Evolutionary conservation across 805 yeast genomes (phyloP).

Genomic region (Hanseniaspora pseudoguilliermondii): DNA sequence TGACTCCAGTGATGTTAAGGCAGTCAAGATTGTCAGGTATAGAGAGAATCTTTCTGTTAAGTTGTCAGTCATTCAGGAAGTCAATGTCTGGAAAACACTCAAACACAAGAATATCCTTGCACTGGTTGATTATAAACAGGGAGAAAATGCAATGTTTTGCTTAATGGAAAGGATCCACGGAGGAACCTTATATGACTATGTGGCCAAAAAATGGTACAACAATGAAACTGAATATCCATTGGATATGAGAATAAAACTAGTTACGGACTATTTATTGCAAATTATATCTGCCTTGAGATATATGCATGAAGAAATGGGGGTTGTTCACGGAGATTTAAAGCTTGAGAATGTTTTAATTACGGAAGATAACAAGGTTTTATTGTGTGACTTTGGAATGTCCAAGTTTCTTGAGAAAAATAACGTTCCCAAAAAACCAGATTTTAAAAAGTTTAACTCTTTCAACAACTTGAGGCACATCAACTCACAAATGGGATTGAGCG

Average conservation of each 20-base stretch:
- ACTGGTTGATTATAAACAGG: constrained; percentile 48
- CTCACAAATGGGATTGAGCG: neutral
- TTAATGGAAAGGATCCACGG: constrained; percentile 55
- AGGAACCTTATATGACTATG: constrained; percentile 72
- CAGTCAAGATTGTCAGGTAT: constrained; percentile 52
- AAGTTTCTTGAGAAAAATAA: neutral
- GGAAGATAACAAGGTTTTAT: constrained; percentile 30
- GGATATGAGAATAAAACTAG: constrained; percentile 26
- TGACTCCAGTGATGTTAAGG: constrained; percentile 29
- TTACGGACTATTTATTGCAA: constrained; percentile 36
- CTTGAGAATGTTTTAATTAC: constrained; percentile 66
- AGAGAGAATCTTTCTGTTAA: constrained; percentile 38
- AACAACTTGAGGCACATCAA: neutral
- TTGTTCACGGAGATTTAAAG: constrained; percentile 75
- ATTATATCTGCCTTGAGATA: constrained; percentile 48
- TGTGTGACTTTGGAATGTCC: constrained; percentile 86
- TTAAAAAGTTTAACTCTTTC: neutral
- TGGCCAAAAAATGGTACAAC: constrained; percentile 50
- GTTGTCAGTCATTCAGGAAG: constrained; percentile 55
- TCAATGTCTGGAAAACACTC: constrained; percentile 59
- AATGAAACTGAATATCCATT: constrained; percentile 23
- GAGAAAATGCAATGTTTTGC: constrained; percentile 53
- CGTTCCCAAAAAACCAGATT: neutral
- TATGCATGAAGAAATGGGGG: constrained; percentile 43
- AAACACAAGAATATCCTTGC: constrained; percentile 55